Base-by-base conservation (phyloP, 192 early-diverging fungal species). In the Coemansia sp. region DNA sequence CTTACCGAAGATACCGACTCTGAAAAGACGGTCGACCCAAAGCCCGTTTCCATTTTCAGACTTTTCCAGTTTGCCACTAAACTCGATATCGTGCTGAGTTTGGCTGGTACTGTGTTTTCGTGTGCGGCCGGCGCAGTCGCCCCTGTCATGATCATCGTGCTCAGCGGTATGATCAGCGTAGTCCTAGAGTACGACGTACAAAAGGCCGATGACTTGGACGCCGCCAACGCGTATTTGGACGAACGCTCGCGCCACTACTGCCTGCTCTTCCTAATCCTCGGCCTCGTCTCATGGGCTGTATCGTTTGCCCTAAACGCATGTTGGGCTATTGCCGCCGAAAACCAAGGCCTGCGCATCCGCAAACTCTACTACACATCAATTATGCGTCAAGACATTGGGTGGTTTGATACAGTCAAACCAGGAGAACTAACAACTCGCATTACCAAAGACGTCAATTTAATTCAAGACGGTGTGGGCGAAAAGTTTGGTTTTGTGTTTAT, bases 401-500 rank as follows among this genome's bases (percentile, higher is more conserved):
- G 89, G 87, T 94, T 93, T 70, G 94, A 96, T 67, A 74, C 81
- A 43, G 73, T 83, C 18, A 79, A 85, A 66, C 82, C 86, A 41
- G 94, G 91, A 56, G 88, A 88, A 51, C 80, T 96, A 47, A 89
- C 91, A 9, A 91, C 93, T 19, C 88, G 93, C 41, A 84, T 96
- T 49, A 88, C 93, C 48, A 83, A 86, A 51, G 93, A 96, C 56
- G 93, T 89, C 18, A 86, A 88, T 48, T 57, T 94, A 37, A 85
- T 93, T 27, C 92, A 95, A 73, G 94, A 95, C 68, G 93, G 90
- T 51, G 86, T 96, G 24, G 84, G 84, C 26, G 92, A 93, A 54
- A 96, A 96, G 62, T 82, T 91, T 20, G 88, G 89, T 41, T 70
- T 91, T 35, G 75, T 88, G 41, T 57, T 93, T 45, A 75, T 83